Evolutionary conservation across 306 rosid genomes (phyloP).

Genomic region (Cucurbita ficifolia): DNA sequence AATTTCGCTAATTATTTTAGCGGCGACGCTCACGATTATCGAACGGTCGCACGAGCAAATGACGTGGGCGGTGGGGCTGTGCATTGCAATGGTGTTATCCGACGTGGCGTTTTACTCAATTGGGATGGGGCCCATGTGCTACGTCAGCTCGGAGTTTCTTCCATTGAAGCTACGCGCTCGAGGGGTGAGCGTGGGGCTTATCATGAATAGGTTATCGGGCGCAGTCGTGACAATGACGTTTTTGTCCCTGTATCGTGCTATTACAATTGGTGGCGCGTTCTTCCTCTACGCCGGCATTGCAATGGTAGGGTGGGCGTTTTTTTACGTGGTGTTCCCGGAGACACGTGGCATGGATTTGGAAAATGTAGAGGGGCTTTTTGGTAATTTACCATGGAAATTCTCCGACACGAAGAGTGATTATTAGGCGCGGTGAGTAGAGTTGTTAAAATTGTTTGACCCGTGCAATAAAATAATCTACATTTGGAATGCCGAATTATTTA

Average conservation of each 20-base stretch:
- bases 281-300: conserved; percentile 43
- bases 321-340: conserved; percentile 49
- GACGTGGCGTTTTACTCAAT: conserved; percentile 57
- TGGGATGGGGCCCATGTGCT: conserved; percentile 69
- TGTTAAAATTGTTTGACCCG: no score
- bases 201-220: conserved; percentile 38
- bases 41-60: not conserved
- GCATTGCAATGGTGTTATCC: conserved; percentile 23
- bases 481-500: no score
- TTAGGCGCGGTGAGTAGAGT: no score
- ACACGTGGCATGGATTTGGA: conserved; percentile 66
- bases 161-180: conserved; percentile 73
- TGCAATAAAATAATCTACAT: no score
- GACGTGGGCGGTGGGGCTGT: conserved; percentile 44
- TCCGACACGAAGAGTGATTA: not conserved
- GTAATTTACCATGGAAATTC: conserved; percentile 22
- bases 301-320: conserved; percentile 27
- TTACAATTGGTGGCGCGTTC: conserved; percentile 63
- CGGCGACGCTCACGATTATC: conserved; percentile 25
- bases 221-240: conserved; percentile 60
- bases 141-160: conserved; percentile 62
- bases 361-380: conserved; percentile 61
- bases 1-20: conserved; percentile 25
- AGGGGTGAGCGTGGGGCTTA: conserved; percentile 49
- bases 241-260: conserved; percentile 30